Evolutionary conservation across 2,329 filamentous ascomycete genomes (phyloP).

Genomic region (Hypomyces perniciosus): DNA sequence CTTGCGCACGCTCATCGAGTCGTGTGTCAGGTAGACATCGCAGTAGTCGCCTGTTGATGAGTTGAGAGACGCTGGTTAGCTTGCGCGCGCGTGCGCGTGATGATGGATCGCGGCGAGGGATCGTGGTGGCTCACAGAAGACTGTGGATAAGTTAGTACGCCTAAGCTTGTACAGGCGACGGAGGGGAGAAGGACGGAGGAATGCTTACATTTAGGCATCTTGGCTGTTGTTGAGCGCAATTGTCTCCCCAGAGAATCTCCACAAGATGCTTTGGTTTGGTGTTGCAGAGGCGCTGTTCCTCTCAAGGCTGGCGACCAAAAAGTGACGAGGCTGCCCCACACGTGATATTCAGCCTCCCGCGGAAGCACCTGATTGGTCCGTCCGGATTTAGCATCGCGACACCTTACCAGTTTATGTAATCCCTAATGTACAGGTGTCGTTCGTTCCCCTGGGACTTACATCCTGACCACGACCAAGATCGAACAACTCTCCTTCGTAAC

Average conservation of each 20-base stretch:
- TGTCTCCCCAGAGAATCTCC: too few species aligned
- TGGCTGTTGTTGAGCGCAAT: conserved; percentile 28
- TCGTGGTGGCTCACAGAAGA: conserved; percentile 22
- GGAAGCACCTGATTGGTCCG: conserved; percentile 4
- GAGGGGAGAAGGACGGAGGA: conserved; percentile 18
- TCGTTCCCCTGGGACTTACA: not conserved
- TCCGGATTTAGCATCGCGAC: conserved; percentile 10
- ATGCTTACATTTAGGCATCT: conserved; percentile 82
- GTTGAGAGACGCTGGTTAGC: conserved; percentile 24
- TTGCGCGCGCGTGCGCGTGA: not conserved
- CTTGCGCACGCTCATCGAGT: conserved; percentile 99
- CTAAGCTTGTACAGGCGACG: not conserved
- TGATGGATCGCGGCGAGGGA: not conserved
- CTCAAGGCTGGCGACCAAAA: conserved; percentile 15
- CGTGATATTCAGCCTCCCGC: conserved; percentile 8
- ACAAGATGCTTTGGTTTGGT: not conserved
- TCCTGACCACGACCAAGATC: not conserved
- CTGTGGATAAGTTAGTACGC: conserved; percentile 16
- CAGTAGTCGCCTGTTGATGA: conserved; percentile 71
- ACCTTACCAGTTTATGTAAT: conserved; percentile 12
- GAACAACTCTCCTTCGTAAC: not conserved
- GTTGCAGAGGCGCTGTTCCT: conserved; percentile 9
- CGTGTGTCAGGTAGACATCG: conserved; percentile 99
- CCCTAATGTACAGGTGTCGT: not conserved
- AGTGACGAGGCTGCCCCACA: conserved; percentile 23